Conservation (phyloP, 2,329 filamentous ascomycete species). For the Pseudopithomyces maydicus region DNA sequence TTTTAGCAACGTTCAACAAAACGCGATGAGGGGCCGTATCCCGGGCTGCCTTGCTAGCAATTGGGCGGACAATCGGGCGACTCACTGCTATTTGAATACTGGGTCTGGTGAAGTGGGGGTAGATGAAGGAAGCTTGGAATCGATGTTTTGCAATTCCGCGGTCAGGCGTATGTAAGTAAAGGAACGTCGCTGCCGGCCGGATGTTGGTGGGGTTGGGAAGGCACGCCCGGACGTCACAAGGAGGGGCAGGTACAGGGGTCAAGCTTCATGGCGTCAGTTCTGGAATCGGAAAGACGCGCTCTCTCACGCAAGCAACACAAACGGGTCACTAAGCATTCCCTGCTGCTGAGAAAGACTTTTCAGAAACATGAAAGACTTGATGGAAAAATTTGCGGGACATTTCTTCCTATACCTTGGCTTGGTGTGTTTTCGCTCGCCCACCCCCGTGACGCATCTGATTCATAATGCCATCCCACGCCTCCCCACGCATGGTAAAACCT, state of each 20-base stretch:
- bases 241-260: slow-evolving; percentile 5
- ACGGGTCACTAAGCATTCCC: slow-evolving; percentile 30
- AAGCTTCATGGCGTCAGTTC: slow-evolving; percentile 1
- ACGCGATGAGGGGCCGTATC: slow-evolving; percentile 10
- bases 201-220: slow-evolving; percentile 2
- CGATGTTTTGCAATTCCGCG: slow-evolving; percentile 7
- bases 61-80: slow-evolving; percentile 13
- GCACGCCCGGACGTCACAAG: slow-evolving; percentile 1
- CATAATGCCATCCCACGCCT: slow-evolving; percentile 22
- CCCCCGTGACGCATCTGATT: slow-evolving; percentile 40
- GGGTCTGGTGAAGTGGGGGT: background rate
- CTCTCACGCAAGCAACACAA: slow-evolving; percentile 20
- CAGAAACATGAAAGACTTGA: background rate
- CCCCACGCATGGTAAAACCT: slow-evolving; percentile 33
- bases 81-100: slow-evolving; percentile 1
- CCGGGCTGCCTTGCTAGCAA: slow-evolving; percentile 10
- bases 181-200: slow-evolving; percentile 9
- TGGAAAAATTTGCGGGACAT: slow-evolving; percentile 31
- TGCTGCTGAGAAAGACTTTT: background rate
- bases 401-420: slow-evolving; percentile 37
- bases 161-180: slow-evolving; percentile 14
- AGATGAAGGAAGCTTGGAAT: background rate
- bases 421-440: slow-evolving; percentile 38
- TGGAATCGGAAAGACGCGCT: background rate
- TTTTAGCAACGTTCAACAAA: slow-evolving; percentile 10